Evolutionary conservation across 2,329 filamentous ascomycete genomes (phyloP).

Genomic region (Rosellinia necatrix): DNA sequence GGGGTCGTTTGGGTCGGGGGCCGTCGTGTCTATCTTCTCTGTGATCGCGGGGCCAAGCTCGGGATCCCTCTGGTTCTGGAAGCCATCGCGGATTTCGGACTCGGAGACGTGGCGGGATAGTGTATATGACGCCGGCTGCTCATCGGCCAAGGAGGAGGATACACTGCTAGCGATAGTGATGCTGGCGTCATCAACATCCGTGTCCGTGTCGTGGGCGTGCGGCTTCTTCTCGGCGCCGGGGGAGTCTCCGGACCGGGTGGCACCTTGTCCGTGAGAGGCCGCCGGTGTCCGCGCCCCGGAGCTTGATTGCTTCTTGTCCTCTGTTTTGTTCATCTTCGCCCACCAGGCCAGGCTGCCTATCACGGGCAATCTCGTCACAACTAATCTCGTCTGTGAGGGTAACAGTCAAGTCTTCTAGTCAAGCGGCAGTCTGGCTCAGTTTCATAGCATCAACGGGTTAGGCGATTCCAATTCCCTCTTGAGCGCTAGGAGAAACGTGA

Average conservation of each 20-base stretch:
- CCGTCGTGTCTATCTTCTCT: conserved; percentile 32
- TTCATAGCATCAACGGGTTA: background rate
- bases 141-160: conserved; percentile 12
- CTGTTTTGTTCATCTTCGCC: conserved; percentile 7
- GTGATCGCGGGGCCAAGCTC: conserved; percentile 39
- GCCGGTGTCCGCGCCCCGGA: conserved; percentile 4
- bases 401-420: background rate
- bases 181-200: conserved; percentile 17
- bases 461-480: background rate
- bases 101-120: conserved; percentile 41
- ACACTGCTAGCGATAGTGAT: background rate
- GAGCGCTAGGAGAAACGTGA: background rate
- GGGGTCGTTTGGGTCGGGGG: conserved; percentile 42
- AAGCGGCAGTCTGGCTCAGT: background rate
- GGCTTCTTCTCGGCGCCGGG: conserved; percentile 19
- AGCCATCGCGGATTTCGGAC: conserved; percentile 48
- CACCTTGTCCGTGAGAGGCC: conserved; percentile 2
- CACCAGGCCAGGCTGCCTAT: background rate
- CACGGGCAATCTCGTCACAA: background rate
- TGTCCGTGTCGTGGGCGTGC: conserved; percentile 15
- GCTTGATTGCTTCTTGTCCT: conserved; percentile 8
- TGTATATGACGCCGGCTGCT: conserved; percentile 12
- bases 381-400: background rate
- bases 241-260: background rate
- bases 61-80: conserved; percentile 44